phyloP scores from a whole-genome alignment of 345 rosid genomes.

The Melaleuca alternifolia region DNA sequence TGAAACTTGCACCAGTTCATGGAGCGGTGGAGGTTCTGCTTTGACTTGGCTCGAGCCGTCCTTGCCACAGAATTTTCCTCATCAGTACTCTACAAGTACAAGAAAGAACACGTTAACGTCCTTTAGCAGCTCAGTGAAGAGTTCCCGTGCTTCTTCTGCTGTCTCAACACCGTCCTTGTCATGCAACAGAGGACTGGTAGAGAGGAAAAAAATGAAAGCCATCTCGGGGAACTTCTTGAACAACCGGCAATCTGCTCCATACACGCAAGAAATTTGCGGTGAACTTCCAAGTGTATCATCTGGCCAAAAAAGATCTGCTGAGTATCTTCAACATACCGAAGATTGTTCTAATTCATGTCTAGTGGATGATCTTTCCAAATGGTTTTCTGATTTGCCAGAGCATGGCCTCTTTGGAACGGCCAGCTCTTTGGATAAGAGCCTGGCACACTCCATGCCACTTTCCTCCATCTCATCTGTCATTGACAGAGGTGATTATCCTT shows the following conservation, averaged over 20 bases:
- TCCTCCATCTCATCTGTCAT: constrained; percentile 7
- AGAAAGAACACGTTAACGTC: not conserved
- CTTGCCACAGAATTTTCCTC: constrained; percentile 4
- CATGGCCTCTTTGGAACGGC: constrained; percentile 7
- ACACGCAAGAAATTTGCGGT: not conserved
- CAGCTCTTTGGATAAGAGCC: constrained; percentile 3
- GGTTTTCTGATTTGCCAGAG: constrained; percentile 36
- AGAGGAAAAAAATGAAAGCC: not conserved
- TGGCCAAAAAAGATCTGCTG: constrained; percentile 13
- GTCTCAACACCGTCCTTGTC: constrained; percentile 1
- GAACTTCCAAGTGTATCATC: constrained; percentile 12
- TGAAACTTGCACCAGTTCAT: constrained; percentile 21
- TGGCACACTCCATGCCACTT: constrained; percentile 12
- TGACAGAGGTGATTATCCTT: constrained; percentile 11
- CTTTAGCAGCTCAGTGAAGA: not conserved
- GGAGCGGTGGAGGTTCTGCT: constrained; percentile 33
- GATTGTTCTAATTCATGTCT: constrained; percentile 33
- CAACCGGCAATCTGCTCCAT: constrained; percentile 1
- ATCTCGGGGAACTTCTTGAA: constrained; percentile 3
- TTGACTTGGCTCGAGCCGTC: constrained; percentile 28
- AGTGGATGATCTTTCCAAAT: constrained; percentile 40
- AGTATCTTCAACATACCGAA: constrained; percentile 24
- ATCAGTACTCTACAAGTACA: not conserved
- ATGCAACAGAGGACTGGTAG: constrained; percentile 6
- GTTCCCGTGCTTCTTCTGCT: not conserved